phyloP scores from a whole-genome alignment of 352 stramenopile species.

The Globisporangium solare region DNA sequence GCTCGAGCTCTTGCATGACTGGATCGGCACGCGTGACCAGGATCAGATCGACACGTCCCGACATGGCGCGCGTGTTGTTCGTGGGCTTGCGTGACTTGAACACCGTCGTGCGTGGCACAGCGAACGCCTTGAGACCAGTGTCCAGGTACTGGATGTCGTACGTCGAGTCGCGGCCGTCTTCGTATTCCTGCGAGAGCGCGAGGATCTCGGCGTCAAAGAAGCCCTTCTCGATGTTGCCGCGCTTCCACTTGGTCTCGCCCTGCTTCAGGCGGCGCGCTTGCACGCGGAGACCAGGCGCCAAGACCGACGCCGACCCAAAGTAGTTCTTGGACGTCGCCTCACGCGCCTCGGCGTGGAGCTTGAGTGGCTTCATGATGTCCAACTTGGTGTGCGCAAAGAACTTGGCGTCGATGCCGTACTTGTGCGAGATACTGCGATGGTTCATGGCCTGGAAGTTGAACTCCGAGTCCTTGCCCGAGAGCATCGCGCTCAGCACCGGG shows the following conservation, averaged over 20 bases:
- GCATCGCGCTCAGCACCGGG: conserved; percentile 92
- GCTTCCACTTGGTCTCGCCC: conserved; percentile 85
- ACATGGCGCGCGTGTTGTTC: conserved; percentile 73
- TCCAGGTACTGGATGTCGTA: conserved; percentile 88
- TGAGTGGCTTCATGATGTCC: conserved; percentile 83
- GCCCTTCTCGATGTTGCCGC: conserved; percentile 72
- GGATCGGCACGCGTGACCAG: conserved; percentile 62
- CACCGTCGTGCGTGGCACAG: conserved; percentile 66
- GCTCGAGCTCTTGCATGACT: conserved; percentile 82
- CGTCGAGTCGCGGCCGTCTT: conserved; percentile 62
- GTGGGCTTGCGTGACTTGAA: conserved; percentile 70
- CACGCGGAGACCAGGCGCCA: conserved; percentile 55
- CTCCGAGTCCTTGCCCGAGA: conserved; percentile 90
- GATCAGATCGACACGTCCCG: conserved; percentile 79
- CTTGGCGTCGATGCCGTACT: conserved; percentile 86
- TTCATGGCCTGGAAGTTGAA: conserved; percentile 97
- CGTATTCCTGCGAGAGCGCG: conserved; percentile 49
- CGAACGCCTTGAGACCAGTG: conserved; percentile 75
- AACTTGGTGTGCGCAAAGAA: conserved; percentile 90
- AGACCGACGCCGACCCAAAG: conserved; percentile 24
- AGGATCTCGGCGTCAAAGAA: conserved; percentile 71
- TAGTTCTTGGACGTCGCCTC: conserved; percentile 49
- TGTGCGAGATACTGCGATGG: conserved; percentile 92
- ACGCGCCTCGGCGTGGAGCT: conserved; percentile 68
- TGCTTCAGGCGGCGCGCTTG: conserved; percentile 68